phyloP scores from a whole-genome alignment of 345 rosid species.

The Ceriops decandra region DNA sequence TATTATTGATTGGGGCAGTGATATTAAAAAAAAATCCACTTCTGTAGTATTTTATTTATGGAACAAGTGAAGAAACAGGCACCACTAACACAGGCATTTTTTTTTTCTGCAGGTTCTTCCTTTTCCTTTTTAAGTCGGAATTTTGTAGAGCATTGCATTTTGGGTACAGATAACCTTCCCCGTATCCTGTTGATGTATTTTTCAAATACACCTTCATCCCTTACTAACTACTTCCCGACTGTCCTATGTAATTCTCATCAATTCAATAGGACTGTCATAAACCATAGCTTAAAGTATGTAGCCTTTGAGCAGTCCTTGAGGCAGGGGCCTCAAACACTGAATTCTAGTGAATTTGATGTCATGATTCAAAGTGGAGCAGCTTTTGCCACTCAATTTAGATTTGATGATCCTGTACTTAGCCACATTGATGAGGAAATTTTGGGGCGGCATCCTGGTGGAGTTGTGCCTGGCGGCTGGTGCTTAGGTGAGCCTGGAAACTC shows the following conservation, averaged over 20 bases:
- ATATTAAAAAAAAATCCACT: too few species aligned
- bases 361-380: slow-evolving; percentile 82
- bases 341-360: slow-evolving; percentile 53
- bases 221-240: slow-evolving; percentile 75
- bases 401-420: slow-evolving; percentile 58
- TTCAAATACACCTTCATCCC: slow-evolving; percentile 70
- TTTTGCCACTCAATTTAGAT: slow-evolving; percentile 56
- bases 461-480: slow-evolving; percentile 96
- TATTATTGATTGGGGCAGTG: too few species aligned
- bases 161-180: slow-evolving; percentile 88
- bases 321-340: slow-evolving; percentile 39
- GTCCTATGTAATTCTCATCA: slow-evolving; percentile 65
- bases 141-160: slow-evolving; percentile 69
- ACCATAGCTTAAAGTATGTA: slow-evolving; percentile 59
- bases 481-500: slow-evolving; percentile 53
- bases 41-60: too few species aligned
- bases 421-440: slow-evolving; percentile 70
- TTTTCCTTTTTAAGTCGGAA: slow-evolving; percentile 67
- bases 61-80: not conserved
- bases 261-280: slow-evolving; percentile 59
- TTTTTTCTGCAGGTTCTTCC: slow-evolving; percentile 58
- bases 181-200: slow-evolving; percentile 89
- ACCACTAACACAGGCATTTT: not conserved
- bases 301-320: slow-evolving; percentile 43
- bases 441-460: slow-evolving; percentile 46